Base-by-base conservation (phyloP, 495 filamentous ascomycete species). In the Penicillium odoratum region DNA sequence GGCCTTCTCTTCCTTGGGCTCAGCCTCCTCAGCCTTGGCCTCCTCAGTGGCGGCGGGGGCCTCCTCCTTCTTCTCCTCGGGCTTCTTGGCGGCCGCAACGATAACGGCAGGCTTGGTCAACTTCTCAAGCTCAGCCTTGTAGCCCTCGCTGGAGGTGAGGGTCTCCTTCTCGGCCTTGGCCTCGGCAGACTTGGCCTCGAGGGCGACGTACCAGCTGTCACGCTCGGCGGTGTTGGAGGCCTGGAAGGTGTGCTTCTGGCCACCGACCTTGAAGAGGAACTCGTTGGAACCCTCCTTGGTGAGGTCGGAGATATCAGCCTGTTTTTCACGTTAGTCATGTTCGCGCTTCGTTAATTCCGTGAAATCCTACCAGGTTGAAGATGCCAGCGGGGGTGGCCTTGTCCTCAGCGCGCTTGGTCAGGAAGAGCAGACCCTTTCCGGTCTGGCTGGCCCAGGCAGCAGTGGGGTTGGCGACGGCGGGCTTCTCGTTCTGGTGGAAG, bases 381-480 rank as follows among this genome's bases (percentile, higher is more conserved):
- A 92, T 88, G 54, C 90, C 89, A 58, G 85, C 81, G 33, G 93
- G 93, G 48, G 81, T 84, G 46, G 78, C 77, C 85, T 93, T 96
- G 72, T 93, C 85, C 64, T 87, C 83, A 53, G 86, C 83, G 64
- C 88, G 84, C 87, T 97, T 97, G 73, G 86, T 85, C 74, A 90
- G 91, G 81, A 94, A 96, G 34, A 97, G 78, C 7, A 98, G 87
- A 74, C 94, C 94, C 83, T 95, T 97, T 68, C 94, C 93, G 57
- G 94, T 98, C 78, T 95, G 85, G 59, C 81, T 86, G 54, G 93
- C 91, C 88, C 95, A 96, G 43, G 94, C 88, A 64, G 85, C 87
- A 63, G 85, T 88, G 51, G 89, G 84, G 76, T 93, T 87, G 60
- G 88, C 88, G 58, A 87, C 74, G 40, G 78, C 72, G 46, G 87